Evolutionary conservation across 495 filamentous ascomycete genomes (phyloP), one percentile per base, ranked within the genome.

Genomic region (Lasiosphaeria miniovina): DNA sequence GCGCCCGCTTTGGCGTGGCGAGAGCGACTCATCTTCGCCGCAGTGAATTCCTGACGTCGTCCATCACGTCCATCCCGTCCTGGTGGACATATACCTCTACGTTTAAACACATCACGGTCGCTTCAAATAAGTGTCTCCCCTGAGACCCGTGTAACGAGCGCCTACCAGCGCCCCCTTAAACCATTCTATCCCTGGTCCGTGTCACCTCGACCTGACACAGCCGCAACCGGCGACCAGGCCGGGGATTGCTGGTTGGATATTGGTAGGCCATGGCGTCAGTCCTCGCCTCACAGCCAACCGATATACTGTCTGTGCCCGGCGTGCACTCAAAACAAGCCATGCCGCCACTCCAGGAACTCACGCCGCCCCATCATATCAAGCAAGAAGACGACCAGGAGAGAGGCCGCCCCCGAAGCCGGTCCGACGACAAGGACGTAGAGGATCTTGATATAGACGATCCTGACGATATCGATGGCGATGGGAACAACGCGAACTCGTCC

Each of bases 401-500:
- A 49, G 77, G 79, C 11, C 72, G 78, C 54, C 75, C 67, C n/a
- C 68, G 77, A 59, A 81, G 75, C 59, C 75, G 75, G 50, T 74
- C 77, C 17, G 69, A 71, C 51, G 74, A 77, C 63, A 72, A 79
- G 69, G 71, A 78, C 61, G 70, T 70, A 8, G 68, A 71, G 8
- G 72, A 74, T 48, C 68, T 72, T 55, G 71, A 77, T 52, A 71
- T 72, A 49, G 73, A 78, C 61, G 69, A 70, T 34, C 64, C 52
- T 61, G 71, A 74, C 24, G 70, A 64, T 43, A 69, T 65, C 10
- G 71, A 75, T 40, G 72, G 68, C 49, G 74, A 73, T 53, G 69
- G 65, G 14, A 74, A 75, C 43, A 70, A 73, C 41, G 76, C 65
- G 1, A 74, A 79, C 58, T 83, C 81, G 10, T 83, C 82, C 48